phyloP scores from a whole-genome alignment of 768 basidiomycete species.

The Mycena indigotica region DNA sequence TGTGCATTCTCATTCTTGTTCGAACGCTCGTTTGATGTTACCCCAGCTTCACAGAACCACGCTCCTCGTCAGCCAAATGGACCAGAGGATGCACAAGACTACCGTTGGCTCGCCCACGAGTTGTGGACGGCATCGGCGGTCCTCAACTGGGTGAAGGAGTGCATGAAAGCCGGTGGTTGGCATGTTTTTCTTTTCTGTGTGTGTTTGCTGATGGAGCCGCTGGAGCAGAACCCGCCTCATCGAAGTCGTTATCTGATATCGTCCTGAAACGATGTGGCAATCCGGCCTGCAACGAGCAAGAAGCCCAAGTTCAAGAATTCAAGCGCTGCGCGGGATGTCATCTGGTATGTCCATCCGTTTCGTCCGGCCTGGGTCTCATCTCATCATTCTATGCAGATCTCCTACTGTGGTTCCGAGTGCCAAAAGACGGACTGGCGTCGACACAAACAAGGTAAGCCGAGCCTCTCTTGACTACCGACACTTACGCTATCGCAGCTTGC shows the following conservation, averaged over 20 bases:
- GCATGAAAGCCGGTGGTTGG: not conserved
- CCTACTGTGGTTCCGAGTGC: constrained; percentile 32
- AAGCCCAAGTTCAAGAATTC: constrained; percentile 27
- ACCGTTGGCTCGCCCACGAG: constrained; percentile 35
- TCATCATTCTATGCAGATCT: constrained; percentile 14
- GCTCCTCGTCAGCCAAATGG: constrained; percentile 28
- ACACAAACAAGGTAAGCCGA: constrained; percentile 25
- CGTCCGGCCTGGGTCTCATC: not conserved
- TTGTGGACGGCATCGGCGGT: constrained; percentile 34
- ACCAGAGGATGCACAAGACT: constrained; percentile 36
- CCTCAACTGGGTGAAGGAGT: constrained; percentile 30
- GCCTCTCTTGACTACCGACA: not conserved
- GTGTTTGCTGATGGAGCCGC: not conserved
- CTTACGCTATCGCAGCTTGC: constrained; percentile 70
- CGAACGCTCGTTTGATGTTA: not conserved
- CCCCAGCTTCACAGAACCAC: constrained; percentile 24
- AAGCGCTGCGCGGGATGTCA: constrained; percentile 36
- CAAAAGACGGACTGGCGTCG: constrained; percentile 34
- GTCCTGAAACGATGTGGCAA: constrained; percentile 29
- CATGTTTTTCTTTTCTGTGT: not conserved
- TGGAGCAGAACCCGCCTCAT: constrained; percentile 13
- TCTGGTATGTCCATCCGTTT: constrained; percentile 20
- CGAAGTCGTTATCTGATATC: constrained; percentile 18
- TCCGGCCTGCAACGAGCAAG: constrained; percentile 24
- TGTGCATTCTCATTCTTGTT: constrained; percentile 4